These are phyloP conservation scores for Diospyros lotus DNA, from an alignment of 148 eudicot species.

Conservation along the genomic window DNA sequence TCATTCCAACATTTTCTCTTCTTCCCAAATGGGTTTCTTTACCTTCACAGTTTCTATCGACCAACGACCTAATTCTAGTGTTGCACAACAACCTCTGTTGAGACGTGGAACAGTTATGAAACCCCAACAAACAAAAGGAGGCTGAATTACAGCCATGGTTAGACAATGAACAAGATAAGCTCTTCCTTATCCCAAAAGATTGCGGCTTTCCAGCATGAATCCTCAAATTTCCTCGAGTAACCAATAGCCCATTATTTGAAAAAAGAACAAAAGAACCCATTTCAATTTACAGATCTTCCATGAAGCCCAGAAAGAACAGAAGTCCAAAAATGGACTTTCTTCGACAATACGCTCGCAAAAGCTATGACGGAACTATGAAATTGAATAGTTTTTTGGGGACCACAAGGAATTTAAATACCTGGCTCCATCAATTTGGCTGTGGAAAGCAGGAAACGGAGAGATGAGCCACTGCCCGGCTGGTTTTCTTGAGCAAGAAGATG, in stretches of 20 bases:
- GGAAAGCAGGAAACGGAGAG: constrained; percentile 3
- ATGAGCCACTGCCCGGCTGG: neutral
- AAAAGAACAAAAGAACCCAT: constrained; percentile 66
- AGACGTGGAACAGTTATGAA: constrained; percentile 24
- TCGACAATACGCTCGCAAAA: constrained; percentile 2
- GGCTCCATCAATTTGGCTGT: constrained; percentile 4
- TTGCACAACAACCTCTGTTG: constrained; percentile 29
- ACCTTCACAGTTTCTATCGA: constrained; percentile 28
- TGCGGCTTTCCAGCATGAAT: constrained; percentile 31
- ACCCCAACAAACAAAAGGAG: constrained; percentile 31
- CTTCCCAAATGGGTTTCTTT: constrained; percentile 31
- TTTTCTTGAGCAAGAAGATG: neutral
- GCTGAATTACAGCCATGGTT: constrained; percentile 17
- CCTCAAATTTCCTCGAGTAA: constrained; percentile 29
- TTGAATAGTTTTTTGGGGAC: neutral
- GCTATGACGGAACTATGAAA: neutral
- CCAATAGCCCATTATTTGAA: constrained; percentile 42
- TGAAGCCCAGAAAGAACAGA: constrained; percentile 6
- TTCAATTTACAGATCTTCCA: constrained; percentile 14
- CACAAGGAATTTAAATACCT: constrained; percentile 12
- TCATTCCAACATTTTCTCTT: constrained; percentile 24
- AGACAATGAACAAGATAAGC: constrained; percentile 27
- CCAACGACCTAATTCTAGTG: constrained; percentile 34
- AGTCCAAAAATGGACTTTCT: constrained; percentile 9
- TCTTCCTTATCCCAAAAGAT: constrained; percentile 21